Evolutionary conservation across 306 rosid genomes (phyloP), one percentile per base, ranked within the genome.

Genomic region (Vigna unguiculata): DNA sequence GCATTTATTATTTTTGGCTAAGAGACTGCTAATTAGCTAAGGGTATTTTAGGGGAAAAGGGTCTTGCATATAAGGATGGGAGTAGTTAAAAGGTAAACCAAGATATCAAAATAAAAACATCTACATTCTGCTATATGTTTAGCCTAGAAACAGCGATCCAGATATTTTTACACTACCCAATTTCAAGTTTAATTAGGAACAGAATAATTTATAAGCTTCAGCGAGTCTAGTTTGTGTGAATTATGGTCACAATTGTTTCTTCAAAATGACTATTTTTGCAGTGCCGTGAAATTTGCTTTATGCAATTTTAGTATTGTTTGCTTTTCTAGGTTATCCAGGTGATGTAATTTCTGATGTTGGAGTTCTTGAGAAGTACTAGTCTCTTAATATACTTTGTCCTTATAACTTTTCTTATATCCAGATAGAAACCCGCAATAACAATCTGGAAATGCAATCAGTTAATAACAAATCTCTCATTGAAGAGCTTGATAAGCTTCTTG

Each of bases 351-450:
- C 32, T 5, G 66, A 34, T 32, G 11, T 59, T 28, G 55, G 60
- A 61, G 64, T 55, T 67, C 40, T 38, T 78, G 4, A 60, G 21
- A 60, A 41, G 60, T 7, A 36, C 22, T 34, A 54, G 34, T 72
- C 59, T 75, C 60, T 73, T 81, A 32, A 54, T 38, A 69, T 58
- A 81, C 62, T 81, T 34, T 73, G 9, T 43, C 63, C 13, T 45
- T 8, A 76, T 61, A 45, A 57, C 38, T 59, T 77, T 20, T 87
- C 78, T 83, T 58, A 54, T 88, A 78, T 74, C 66, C 93, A 95
- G 99, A 95, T 95, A 85, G 99, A 95, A 87, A 89, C 87, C 49
- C 97, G 96, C 83, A 95, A 90, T 74, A 95, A 95, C 91, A 95
- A 81, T 82, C 81, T 95, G 83, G 97, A 90, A 89, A 92, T 85